phyloP scores from a whole-genome alignment of 2,329 filamentous ascomycete species.

The Fulvia fulva region DNA sequence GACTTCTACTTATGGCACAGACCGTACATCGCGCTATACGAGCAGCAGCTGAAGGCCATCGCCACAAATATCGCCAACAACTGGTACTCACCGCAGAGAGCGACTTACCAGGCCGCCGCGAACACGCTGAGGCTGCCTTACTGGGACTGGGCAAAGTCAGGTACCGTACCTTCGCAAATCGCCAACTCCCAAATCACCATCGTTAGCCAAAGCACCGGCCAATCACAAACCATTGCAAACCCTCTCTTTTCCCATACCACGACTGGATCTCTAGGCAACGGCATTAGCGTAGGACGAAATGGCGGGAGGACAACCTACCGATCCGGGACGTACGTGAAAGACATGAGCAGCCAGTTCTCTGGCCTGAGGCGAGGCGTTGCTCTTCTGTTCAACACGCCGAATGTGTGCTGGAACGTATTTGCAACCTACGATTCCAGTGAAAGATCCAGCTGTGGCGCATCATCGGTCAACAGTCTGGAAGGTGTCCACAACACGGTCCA shows the following conservation, averaged over 20 bases:
- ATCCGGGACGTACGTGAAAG: neutral
- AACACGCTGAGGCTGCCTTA: slow-evolving; percentile 43
- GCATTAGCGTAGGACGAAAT: neutral
- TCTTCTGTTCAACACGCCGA: slow-evolving; percentile 54
- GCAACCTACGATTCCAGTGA: slow-evolving; percentile 65
- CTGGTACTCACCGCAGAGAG: neutral
- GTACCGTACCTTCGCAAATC: slow-evolving; percentile 30
- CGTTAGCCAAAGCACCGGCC: slow-evolving; percentile 28
- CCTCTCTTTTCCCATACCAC: slow-evolving; percentile 32
- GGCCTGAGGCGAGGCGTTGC: slow-evolving; percentile 56
- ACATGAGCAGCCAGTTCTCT: slow-evolving; percentile 34
- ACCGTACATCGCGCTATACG: slow-evolving; percentile 62
- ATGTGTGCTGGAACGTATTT: slow-evolving; percentile 59
- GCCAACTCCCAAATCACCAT: slow-evolving; percentile 31
- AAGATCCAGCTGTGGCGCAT: slow-evolving; percentile 65
- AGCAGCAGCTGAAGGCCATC: slow-evolving; percentile 42
- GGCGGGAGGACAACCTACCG: neutral
- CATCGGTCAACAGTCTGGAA: slow-evolving; percentile 58
- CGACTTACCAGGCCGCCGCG: slow-evolving; percentile 37
- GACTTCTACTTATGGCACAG: slow-evolving; percentile 84
- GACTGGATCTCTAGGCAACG: slow-evolving; percentile 25
- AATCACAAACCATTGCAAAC: slow-evolving; percentile 28
- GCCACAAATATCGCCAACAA: slow-evolving; percentile 39
- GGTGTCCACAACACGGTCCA: slow-evolving; percentile 47
- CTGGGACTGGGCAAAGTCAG: slow-evolving; percentile 44